Conservation (phyloP, 805 yeast genomes). For the Yueomyces sinensis region DNA sequence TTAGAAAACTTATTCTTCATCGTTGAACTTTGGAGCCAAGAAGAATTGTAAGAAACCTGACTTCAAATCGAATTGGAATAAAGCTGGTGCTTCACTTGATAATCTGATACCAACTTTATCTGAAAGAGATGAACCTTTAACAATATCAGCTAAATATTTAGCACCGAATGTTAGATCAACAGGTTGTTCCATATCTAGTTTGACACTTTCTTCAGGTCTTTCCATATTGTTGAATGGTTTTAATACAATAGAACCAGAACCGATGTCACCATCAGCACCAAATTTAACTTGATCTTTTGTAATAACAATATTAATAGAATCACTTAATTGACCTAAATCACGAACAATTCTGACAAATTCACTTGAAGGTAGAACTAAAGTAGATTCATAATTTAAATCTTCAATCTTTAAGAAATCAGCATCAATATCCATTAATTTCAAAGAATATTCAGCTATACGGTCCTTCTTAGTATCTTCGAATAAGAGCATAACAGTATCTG, state of each 20-base stretch:
- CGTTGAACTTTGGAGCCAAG: conserved; percentile 96
- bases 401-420: conserved; percentile 89
- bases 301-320: conserved; percentile 72
- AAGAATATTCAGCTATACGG: conserved; percentile 79
- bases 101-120: conserved; percentile 69
- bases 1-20: conserved; percentile 71
- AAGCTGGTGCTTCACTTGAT: conserved; percentile 85
- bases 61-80: conserved; percentile 74
- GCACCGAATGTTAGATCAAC: conserved; percentile 85
- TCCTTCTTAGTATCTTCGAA: conserved; percentile 90
- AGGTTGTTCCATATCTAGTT: conserved; percentile 70
- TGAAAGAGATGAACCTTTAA: conserved; percentile 77
- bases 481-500: conserved; percentile 64
- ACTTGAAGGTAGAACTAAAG: conserved; percentile 71
- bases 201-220: conserved; percentile 59
- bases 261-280: conserved; percentile 82
- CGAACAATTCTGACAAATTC: conserved; percentile 86
- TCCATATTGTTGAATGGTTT: conserved; percentile 79
- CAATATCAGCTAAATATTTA: conserved; percentile 79
- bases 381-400: conserved; percentile 82
- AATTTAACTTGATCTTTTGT: conserved; percentile 89
- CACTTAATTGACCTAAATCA: conserved; percentile 77
- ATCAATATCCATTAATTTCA: conserved; percentile 93
- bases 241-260: conserved; percentile 73
- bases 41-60: conserved; percentile 91